phyloP scores from a whole-genome alignment of 176 grass and related monocot species.

The Dendrocalamus sinicus region DNA sequence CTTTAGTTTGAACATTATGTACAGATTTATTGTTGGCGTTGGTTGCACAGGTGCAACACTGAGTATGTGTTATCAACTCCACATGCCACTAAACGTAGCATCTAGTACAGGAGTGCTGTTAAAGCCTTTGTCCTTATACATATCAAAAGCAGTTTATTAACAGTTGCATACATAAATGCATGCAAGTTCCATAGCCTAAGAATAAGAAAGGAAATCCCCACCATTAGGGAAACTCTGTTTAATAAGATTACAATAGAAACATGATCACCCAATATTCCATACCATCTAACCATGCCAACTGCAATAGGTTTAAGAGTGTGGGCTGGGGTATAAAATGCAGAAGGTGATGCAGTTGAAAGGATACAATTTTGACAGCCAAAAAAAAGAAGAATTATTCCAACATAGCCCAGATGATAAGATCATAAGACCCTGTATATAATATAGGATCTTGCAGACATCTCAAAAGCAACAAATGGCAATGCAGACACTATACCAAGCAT shows the following conservation, averaged over 20 bases:
- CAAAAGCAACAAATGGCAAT: neutral
- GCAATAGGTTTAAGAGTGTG: neutral
- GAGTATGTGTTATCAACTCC: slow-evolving; percentile 3
- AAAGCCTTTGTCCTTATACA: slow-evolving; percentile 9
- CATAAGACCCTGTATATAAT: neutral
- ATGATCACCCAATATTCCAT: neutral
- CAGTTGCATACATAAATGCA: slow-evolving; percentile 6
- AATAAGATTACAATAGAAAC: neutral
- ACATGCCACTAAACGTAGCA: slow-evolving; percentile 15
- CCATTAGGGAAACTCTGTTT: neutral
- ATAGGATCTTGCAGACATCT: slow-evolving; percentile 10
- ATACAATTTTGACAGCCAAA: neutral
- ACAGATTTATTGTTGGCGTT: neutral
- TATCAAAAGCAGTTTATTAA: slow-evolving; percentile 1
- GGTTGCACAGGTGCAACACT: slow-evolving; percentile 1
- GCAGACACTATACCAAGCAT: neutral
- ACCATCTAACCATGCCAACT: slow-evolving; percentile 24
- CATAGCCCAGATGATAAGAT: neutral
- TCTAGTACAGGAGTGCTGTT: neutral
- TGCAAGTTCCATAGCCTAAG: slow-evolving; percentile 15
- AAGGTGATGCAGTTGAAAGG: neutral
- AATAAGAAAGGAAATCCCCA: neutral
- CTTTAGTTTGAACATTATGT: neutral
- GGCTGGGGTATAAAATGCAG: neutral
- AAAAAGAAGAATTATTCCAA: neutral